Conservation (phyloP, 1,139 yeast genomes). For the Arxiozyma slooffiae region DNA sequence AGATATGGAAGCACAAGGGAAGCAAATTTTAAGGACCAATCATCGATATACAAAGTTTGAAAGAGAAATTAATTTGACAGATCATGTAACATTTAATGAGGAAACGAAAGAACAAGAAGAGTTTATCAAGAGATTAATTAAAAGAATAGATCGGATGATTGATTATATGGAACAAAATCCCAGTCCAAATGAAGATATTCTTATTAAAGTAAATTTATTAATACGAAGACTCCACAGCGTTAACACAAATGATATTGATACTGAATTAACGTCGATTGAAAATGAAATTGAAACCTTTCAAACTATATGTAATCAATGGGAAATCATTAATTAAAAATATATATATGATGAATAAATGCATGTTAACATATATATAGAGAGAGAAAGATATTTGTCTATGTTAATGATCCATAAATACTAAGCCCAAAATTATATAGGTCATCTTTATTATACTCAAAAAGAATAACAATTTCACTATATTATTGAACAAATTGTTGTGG, state of each 20-base stretch:
- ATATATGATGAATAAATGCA: not conserved
- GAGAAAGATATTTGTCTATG: slow-evolving; percentile 28
- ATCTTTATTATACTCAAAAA: slow-evolving; percentile 66
- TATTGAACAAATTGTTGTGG: too few relatives aligned
- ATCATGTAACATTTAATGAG: slow-evolving; percentile 2
- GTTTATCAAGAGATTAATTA: slow-evolving; percentile 10
- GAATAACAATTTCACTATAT: too few relatives aligned
- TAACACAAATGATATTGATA: slow-evolving; percentile 21
- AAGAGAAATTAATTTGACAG: not conserved
- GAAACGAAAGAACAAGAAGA: slow-evolving; percentile 8
- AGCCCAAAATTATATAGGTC: slow-evolving; percentile 41
- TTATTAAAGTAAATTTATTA: slow-evolving; percentile 18
- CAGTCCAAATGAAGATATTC: slow-evolving; percentile 12
- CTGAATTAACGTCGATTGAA: slow-evolving; percentile 19
- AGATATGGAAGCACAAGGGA: not conserved
- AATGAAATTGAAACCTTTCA: slow-evolving; percentile 18
- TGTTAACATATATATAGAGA: not conserved
- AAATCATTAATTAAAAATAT: slow-evolving; percentile 11
- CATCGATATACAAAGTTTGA: not conserved
- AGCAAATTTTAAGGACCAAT: too few relatives aligned
- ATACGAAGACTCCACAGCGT: slow-evolving; percentile 15
- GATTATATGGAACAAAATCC: slow-evolving; percentile 11
- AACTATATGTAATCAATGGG: slow-evolving; percentile 26
- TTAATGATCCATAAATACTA: slow-evolving; percentile 63
- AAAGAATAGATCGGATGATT: slow-evolving; percentile 15